Evolutionary conservation across 1,139 yeast species (phyloP).

Genomic region (Fermentozyma sake): DNA sequence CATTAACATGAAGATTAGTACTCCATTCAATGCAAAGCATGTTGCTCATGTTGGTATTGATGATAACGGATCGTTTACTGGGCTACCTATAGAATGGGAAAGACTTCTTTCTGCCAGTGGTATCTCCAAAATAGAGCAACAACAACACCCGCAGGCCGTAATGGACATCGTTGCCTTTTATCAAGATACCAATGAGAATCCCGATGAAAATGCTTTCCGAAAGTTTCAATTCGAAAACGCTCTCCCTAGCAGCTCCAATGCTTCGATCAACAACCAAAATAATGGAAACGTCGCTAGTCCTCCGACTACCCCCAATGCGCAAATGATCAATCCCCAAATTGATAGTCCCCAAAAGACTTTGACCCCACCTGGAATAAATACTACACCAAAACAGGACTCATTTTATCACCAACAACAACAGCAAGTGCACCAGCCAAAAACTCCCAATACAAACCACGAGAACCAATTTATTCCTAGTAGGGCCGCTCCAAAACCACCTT

Average conservation of each 20-base stretch:
- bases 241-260: constrained; percentile 12
- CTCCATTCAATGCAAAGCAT: constrained; percentile 87
- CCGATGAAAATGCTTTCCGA: constrained; percentile 69
- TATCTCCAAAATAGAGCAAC: constrained; percentile 77
- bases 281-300: constrained; percentile 2
- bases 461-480: constrained; percentile 58
- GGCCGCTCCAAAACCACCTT: constrained; percentile 62
- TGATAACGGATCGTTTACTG: constrained; percentile 83
- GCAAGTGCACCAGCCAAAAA: constrained; percentile 12
- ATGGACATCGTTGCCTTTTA: constrained; percentile 89
- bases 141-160: constrained; percentile 90
- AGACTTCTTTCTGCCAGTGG: constrained; percentile 79
- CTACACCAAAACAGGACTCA: constrained; percentile 9
- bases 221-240: constrained; percentile 51
- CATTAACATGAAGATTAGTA: constrained; percentile 63
- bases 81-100: constrained; percentile 92
- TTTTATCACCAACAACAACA: no score
- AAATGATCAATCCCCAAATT: no score
- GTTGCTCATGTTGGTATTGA: constrained; percentile 93
- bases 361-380: constrained; percentile 15
- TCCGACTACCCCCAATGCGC: constrained; percentile 1
- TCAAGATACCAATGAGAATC: constrained; percentile 60
- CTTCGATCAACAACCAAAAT: constrained; percentile 17
- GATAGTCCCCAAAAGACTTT: no score
- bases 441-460: constrained; percentile 25